Base-by-base conservation (phyloP, 1,139 yeast species). In the Blastobotrys buckinghamii region DNA sequence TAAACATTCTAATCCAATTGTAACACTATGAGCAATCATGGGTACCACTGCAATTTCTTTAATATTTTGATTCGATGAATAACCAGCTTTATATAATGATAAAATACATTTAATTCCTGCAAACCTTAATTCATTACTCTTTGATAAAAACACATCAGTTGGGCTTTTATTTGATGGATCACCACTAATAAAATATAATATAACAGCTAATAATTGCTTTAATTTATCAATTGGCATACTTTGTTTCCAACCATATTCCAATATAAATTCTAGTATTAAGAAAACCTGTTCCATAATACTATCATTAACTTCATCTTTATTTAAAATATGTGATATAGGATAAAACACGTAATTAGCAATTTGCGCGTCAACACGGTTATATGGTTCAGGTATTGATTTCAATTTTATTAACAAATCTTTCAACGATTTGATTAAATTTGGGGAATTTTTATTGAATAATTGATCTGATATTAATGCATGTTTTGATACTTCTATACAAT, bases 271-370 rank as follows among this genome's bases (percentile, higher is more conserved):
- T 8, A 81, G 55, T 16, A 77, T 66, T 13, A 65, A 60, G 9
- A 80, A 58, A 1, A 76, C 61, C 27, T 66, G 62, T 50, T 77
- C 79, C 2, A 73, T 65, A 41, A 71, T 74, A 1, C 71, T 54
- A 47, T 74, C 77, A 2, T 75, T 70, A 1, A 79, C 58, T 13
- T 44, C 44, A 19, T 68, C 63, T 42, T 64, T 60, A 52, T 76
- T 75, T 35, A 82, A 62, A 1, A 82, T 59, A 50, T 73, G 73
- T 1, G 80, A 73, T 1, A 82, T 55, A 0, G 89, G 88, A 26
- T 79, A 75, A 60, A 80, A 81, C 1, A 82, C 70, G 53, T 81
- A 81, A 55, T 82, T 86, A 0, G 83, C 85, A 19, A 81, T 60
- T 78, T 67, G 3, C 24, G 39, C 71, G 48, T 42, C 29, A 48